Percentiles rank a stretch among this genome's conserved stretches.
These are phyloP conservation scores for Pyrenochaeta sp. DNA, from an alignment of 2,329 filamentous ascomycete genomes.

Conservation along the genomic window DNA sequence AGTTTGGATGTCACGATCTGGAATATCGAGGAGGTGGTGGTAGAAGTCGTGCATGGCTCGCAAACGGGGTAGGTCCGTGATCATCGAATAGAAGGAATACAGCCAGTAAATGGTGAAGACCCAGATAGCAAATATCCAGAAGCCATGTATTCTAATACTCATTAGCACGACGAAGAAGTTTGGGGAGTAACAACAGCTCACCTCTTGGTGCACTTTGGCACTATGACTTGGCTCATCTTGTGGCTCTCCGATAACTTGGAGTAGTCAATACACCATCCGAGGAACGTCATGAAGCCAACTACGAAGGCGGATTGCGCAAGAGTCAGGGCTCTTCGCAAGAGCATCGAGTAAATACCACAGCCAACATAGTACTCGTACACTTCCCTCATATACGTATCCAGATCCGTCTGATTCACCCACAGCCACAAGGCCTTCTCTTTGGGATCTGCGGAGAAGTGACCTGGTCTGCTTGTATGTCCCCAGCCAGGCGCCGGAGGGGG, in stretches of 20 bases:
- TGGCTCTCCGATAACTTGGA: slow-evolving; percentile 73
- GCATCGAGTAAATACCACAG: slow-evolving; percentile 84
- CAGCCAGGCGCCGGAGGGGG: slow-evolving; percentile 28
- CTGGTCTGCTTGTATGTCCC: slow-evolving; percentile 31
- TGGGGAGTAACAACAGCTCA: slow-evolving; percentile 15
- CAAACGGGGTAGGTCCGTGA: slow-evolving; percentile 77
- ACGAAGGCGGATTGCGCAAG: slow-evolving; percentile 85
- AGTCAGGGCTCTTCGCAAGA: slow-evolving; percentile 75
- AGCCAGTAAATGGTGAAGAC: slow-evolving; percentile 86
- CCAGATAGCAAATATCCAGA: slow-evolving; percentile 83
- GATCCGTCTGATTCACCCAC: slow-evolving; percentile 89
- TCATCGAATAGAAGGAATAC: slow-evolving; percentile 77
- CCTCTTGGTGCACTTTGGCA: slow-evolving; percentile 75
- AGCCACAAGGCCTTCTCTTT: slow-evolving; percentile 87
- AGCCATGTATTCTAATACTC: slow-evolving; percentile 71
- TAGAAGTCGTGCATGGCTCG: slow-evolving; percentile 86
- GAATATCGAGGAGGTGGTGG: slow-evolving; percentile 80
- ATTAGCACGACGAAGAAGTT: neutral
- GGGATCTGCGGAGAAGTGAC: slow-evolving; percentile 57
- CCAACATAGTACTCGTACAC: slow-evolving; percentile 88
- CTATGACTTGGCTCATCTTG: slow-evolving; percentile 66
- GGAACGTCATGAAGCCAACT: slow-evolving; percentile 80
- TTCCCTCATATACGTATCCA: slow-evolving; percentile 85
- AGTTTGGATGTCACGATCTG: slow-evolving; percentile 87
- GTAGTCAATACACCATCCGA: slow-evolving; percentile 88